Evolutionary conservation across 352 stramenopile genomes (phyloP), one percentile per base, ranked within the genome.

Genomic region (Halophytophthora batemanensis): DNA sequence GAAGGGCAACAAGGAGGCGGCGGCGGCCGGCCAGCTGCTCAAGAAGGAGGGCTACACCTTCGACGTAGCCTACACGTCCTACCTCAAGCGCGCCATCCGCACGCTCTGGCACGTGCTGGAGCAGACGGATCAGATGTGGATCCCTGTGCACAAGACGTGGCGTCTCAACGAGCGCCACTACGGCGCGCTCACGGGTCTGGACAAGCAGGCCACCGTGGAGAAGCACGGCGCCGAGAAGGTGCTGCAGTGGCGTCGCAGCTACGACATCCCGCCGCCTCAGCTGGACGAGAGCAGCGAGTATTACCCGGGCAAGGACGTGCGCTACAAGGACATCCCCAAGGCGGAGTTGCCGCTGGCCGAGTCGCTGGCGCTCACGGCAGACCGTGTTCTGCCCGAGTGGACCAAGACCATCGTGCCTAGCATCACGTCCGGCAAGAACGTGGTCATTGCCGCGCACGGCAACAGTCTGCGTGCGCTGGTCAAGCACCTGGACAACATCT

Each of bases 191-290:
- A 95, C 87, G 36, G 92, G 94, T 29, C 74, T 97, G 39, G 80
- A 86, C 68, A 98, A 98, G 64, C 80, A 85, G 34, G 84, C 93
- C 25, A 96, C 88, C 2, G 91, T 95, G 3, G 71, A 91, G 50
- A 87, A 97, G 64, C 77, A 97, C 45, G 92, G 95, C 28, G 77
- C 91, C 37, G 91, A 97, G 25, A 71, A 97, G 47, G 95, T 98
- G 45, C 86, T 96, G 48, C 73, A 98, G 59, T 99, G 97, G 97
- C 82, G 97, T 59, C 86, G 97, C 50, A 97, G 83, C 63, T 99
- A 99, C 79, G 96, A 99, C 78, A 97, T 98, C 59, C 96, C 97
- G 50, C 97, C 97, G 18, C 97, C 97, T 28, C 63, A 82, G 40
- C 80, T 98, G 6, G 92, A 69, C 85, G 98, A 74, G 42, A 60